phyloP scores from a whole-genome alignment of 176 grass and related monocot species.

The Cenchrus fungigraminus region DNA sequence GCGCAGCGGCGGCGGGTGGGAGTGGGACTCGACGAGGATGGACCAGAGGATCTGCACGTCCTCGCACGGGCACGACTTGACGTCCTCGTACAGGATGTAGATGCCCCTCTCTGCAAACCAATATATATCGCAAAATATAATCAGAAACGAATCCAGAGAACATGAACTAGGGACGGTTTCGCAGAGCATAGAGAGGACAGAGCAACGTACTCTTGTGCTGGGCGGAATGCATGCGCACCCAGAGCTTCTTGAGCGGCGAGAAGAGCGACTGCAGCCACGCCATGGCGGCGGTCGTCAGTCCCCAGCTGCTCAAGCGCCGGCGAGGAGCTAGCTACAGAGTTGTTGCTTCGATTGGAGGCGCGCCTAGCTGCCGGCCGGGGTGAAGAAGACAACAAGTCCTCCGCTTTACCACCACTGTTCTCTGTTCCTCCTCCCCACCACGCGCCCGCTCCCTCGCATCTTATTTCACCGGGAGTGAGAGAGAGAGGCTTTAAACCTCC shows the following conservation, averaged over 20 bases:
- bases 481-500: constrained; percentile 46
- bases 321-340: not conserved
- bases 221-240: constrained; percentile 85
- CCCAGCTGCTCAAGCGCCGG: not conserved
- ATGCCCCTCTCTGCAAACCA: constrained; percentile 65
- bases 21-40: constrained; percentile 90
- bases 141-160: not conserved
- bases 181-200: not conserved
- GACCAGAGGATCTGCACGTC: constrained; percentile 98
- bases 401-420: constrained; percentile 51
- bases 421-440: constrained; percentile 34
- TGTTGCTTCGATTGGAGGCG: constrained; percentile 28
- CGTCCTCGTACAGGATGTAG: constrained; percentile 97
- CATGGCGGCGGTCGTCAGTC: constrained; percentile 33
- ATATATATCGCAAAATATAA: not conserved
- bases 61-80: constrained; percentile 95
- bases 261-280: constrained; percentile 81
- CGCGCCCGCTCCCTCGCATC: constrained; percentile 38
- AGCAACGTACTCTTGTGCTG: constrained; percentile 68
- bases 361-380: not conserved
- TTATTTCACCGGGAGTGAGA: constrained; percentile 42
- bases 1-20: constrained; percentile 48
- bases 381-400: constrained; percentile 51
- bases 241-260: constrained; percentile 84
- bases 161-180: not conserved